These are phyloP conservation scores for Scorias spongiosa DNA, from an alignment of 2,329 filamentous ascomycete species.

Conservation along the genomic window DNA sequence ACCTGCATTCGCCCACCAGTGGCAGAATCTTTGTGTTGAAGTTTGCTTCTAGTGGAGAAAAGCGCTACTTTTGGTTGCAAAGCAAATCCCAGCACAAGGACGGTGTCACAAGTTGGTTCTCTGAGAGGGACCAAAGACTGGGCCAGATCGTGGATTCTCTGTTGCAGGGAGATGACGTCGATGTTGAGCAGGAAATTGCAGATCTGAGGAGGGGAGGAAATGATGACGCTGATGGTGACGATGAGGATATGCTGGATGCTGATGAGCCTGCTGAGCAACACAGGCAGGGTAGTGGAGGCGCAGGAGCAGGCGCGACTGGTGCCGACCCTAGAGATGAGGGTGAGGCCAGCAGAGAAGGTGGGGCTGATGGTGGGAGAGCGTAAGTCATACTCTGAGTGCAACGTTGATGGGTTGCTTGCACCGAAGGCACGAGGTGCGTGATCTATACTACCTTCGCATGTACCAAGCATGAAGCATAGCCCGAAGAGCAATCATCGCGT, in stretches of 20 bases:
- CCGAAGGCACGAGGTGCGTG: too few species aligned
- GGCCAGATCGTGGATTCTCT: slow-evolving; percentile 74
- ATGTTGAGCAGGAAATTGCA: slow-evolving; percentile 56
- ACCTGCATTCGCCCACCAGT: slow-evolving; percentile 52
- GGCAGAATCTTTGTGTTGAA: slow-evolving; percentile 88
- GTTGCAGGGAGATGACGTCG: slow-evolving; percentile 76
- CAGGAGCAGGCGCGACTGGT: slow-evolving; percentile 73
- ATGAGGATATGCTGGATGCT: slow-evolving; percentile 40
- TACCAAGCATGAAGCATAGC: too few species aligned
- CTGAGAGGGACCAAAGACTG: slow-evolving; percentile 70
- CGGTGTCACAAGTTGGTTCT: slow-evolving; percentile 63
- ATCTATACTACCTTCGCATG: too few species aligned
- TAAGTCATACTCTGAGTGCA: slow-evolving; percentile 48
- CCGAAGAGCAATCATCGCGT: too few species aligned
- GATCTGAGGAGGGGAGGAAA: slow-evolving; percentile 40
- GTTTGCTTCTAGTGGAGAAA: slow-evolving; percentile 80
- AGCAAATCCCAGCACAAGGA: slow-evolving; percentile 64
- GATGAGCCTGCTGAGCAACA: slow-evolving; percentile 55
- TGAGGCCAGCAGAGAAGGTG: slow-evolving; percentile 73
- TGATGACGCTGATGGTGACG: slow-evolving; percentile 43
- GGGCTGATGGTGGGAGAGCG: slow-evolving; percentile 96
- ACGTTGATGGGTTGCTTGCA: too few species aligned
- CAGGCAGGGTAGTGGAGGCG: slow-evolving; percentile 57
- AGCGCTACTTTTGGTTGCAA: slow-evolving; percentile 93
- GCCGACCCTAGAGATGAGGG: slow-evolving; percentile 87